phyloP scores from a whole-genome alignment of 2,329 filamentous ascomycete genomes.

The Tolypocladium amazonense region DNA sequence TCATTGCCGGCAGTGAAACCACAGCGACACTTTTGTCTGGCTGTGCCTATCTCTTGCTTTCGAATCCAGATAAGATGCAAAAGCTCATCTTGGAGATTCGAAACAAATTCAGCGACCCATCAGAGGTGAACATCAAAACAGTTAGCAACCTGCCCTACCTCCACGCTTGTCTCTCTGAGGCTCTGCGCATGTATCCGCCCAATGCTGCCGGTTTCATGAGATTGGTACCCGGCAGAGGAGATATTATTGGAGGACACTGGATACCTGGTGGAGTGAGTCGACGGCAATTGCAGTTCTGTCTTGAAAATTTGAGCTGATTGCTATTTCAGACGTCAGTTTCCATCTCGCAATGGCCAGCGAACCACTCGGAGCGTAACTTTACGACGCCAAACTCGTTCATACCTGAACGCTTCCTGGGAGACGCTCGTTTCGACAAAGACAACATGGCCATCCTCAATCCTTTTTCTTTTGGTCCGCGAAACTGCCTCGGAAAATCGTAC shows the following conservation, averaged over 20 bases:
- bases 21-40: slow-evolving; percentile 17
- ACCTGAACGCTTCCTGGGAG: neutral
- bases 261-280: slow-evolving; percentile 19
- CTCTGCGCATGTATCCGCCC: slow-evolving; percentile 25
- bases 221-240: slow-evolving; percentile 18
- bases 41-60: slow-evolving; percentile 13
- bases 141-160: slow-evolving; percentile 9
- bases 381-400: neutral
- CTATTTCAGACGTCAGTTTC: slow-evolving; percentile 11
- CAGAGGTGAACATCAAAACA: slow-evolving; percentile 2
- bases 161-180: slow-evolving; percentile 27
- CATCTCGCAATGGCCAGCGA: neutral
- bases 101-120: neutral
- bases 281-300: neutral
- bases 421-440: neutral
- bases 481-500: neutral
- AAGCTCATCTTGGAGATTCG: slow-evolving; percentile 22
- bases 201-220: slow-evolving; percentile 11
- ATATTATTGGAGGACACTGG: slow-evolving; percentile 13
- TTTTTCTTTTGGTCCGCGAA: neutral
- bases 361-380: neutral
- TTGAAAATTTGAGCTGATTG: slow-evolving; percentile 29
- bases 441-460: neutral
- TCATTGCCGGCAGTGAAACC: slow-evolving; percentile 18
- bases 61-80: slow-evolving; percentile 16